Percentiles rank a stretch among this genome's conserved stretches.
These are phyloP conservation scores for Triticum timopheevii DNA, from an alignment of 176 grass and related monocot genomes.

Conservation along the genomic window DNA sequence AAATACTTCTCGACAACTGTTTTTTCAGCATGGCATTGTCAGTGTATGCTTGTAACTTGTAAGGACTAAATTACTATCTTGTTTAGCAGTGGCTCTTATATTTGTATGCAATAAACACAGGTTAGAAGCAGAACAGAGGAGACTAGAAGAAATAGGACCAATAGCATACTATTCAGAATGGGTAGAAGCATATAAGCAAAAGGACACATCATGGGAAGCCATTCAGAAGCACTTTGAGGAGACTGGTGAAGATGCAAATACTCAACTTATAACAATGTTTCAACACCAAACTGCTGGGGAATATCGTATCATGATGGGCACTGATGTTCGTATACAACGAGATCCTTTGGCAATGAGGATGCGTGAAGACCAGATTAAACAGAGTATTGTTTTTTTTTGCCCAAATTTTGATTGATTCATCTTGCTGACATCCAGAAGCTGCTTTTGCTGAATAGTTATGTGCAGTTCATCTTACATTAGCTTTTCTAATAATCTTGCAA, in stretches of 20 bases:
- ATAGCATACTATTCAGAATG: constrained; percentile 97
- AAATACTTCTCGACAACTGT: background rate
- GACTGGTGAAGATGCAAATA: constrained; percentile 76
- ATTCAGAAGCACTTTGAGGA: constrained; percentile 82
- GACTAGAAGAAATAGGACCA: constrained; percentile 83
- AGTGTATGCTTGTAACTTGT: background rate
- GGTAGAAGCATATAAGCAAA: constrained; percentile 80
- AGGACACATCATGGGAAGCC: constrained; percentile 73
- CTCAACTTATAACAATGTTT: constrained; percentile 92
- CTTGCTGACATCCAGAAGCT: background rate
- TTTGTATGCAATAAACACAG: constrained; percentile 54
- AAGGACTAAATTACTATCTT: background rate
- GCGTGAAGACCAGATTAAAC: constrained; percentile 87
- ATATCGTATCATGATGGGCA: constrained; percentile 91
- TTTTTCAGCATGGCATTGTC: background rate
- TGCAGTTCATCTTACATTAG: background rate
- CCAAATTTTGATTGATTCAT: background rate
- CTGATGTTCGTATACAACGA: constrained; percentile 65
- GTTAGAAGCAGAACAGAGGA: constrained; percentile 66
- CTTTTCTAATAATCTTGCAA: constrained; percentile 4
- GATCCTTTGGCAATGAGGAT: constrained; percentile 92
- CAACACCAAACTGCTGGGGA: constrained; percentile 81
- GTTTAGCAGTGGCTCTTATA: constrained; percentile 21
- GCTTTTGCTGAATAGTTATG: constrained; percentile 12
- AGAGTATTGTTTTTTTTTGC: constrained; percentile 56